Base-by-base conservation (phyloP, 768 basidiomycete species). In the Filobasidium wieringae region DNA sequence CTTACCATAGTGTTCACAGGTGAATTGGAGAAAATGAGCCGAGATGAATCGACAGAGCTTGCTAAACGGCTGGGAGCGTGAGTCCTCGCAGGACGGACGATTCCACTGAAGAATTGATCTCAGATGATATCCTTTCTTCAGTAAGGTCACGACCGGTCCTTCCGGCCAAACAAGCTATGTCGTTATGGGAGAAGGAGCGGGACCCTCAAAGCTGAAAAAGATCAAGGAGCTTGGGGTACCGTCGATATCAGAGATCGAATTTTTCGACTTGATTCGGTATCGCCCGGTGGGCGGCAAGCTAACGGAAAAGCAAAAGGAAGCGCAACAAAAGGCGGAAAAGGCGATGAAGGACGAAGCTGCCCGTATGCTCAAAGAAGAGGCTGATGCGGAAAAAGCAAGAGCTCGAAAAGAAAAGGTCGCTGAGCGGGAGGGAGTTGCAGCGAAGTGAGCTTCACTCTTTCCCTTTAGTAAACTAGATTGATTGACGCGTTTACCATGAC, bases 1-100 rank as follows among this genome's bases (percentile, higher is more conserved):
- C 78, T 97, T 24, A 80, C 88, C 0, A 86, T 99, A 67, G 93
- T 99, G 22, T 99, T 99, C 63, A 97, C 95, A 0, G 95, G 92
- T 15, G 93, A 99, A 65, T 75, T 97, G 45, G 81, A 79, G 47
- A 86, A 85, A 58, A 83, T 97, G 63, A 83, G 88, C 1, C 80
- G 95, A 34, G 88, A 96, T 2, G 91, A 95, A 64, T 85, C 88
- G 0, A 70, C 78, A 27, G 90, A 93, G 65, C 73, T 93, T 6
- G 93, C 86, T 0, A 97, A 99, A 72, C 87, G 91, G 4, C 90
- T 83, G 68, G 90, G 90, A 65, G 92, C 84, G 92, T 90, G 50
- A 61, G 87, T 78, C 1, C 54, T 17, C 31, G 4, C 7, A 5
- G n/a, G 15, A 17, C 7, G 22, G n/a, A n/a, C n/a, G n/a, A n/a